Evolutionary conservation across 805 yeast genomes (phyloP).

Genomic region (Candida cerambycidarum): DNA sequence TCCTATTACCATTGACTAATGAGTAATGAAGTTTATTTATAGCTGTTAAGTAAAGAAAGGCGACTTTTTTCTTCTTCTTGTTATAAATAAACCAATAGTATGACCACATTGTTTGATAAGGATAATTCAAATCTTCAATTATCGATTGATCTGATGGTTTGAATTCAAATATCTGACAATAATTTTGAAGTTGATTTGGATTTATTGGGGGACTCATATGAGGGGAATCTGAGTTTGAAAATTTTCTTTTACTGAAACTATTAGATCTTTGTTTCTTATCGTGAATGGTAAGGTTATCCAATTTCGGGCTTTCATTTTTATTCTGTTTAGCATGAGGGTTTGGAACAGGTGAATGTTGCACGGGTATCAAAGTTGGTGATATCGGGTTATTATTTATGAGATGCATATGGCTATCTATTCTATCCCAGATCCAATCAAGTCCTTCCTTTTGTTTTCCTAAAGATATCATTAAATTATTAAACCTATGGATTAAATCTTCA

Average conservation of each 20-base stretch:
- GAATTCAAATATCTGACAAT: slow-evolving; percentile 63
- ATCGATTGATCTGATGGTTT: slow-evolving; percentile 62
- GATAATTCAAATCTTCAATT: slow-evolving; percentile 53
- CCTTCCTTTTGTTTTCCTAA: slow-evolving; percentile 43
- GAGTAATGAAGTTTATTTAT: slow-evolving; percentile 42
- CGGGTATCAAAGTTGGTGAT: slow-evolving; percentile 19
- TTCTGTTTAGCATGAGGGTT: slow-evolving; percentile 14
- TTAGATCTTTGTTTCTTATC: slow-evolving; percentile 9
- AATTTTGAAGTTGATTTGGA: slow-evolving; percentile 25
- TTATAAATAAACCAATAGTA: slow-evolving; percentile 90
- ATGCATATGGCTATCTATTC: slow-evolving; percentile 79
- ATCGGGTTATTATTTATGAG: slow-evolving; percentile 38
- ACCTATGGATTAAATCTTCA: slow-evolving; percentile 57
- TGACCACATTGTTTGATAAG: slow-evolving; percentile 61
- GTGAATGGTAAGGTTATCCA: slow-evolving; percentile 1
- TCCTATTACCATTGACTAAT: slow-evolving; percentile 24
- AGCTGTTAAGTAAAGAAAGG: slow-evolving; percentile 71
- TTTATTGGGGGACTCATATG: slow-evolving; percentile 4
- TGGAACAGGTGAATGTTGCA: slow-evolving; percentile 1
- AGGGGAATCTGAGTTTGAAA: slow-evolving; percentile 15
- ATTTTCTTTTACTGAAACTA: slow-evolving; percentile 9
- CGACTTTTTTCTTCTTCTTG: slow-evolving; percentile 88
- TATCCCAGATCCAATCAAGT: slow-evolving; percentile 81
- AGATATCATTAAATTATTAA: slow-evolving; percentile 71
- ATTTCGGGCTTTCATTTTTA: slow-evolving; percentile 1